phyloP scores from a whole-genome alignment of 208 protist species.

The Strigomonas culicis region DNA sequence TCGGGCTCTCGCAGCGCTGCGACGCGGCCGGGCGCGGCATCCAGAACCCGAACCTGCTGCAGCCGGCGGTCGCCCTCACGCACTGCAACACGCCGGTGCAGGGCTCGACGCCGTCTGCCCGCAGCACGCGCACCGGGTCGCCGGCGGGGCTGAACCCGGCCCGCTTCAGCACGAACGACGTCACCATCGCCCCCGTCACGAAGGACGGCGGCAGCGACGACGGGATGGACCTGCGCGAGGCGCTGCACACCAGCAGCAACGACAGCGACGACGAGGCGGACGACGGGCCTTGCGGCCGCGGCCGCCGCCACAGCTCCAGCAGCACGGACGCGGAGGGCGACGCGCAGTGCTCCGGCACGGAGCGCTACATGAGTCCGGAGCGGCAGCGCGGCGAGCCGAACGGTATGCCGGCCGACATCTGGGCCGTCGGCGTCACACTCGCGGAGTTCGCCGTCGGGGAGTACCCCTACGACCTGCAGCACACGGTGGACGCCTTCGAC shows the following conservation, averaged over 20 bases:
- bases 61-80: slow-evolving; percentile 20
- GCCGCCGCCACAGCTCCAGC: too few relatives aligned
- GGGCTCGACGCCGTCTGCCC: slow-evolving; percentile 11
- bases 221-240: background rate
- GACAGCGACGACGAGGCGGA: background rate
- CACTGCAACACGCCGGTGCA: slow-evolving; percentile 29
- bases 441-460: slow-evolving; percentile 82
- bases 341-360: slow-evolving; percentile 81
- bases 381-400: slow-evolving; percentile 75
- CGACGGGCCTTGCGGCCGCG: too few relatives aligned
- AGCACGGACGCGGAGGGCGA: too few relatives aligned
- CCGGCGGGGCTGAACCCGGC: background rate
- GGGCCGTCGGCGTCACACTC: slow-evolving; percentile 86
- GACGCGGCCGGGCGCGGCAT: slow-evolving; percentile 22
- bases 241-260: background rate
- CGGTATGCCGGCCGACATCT: slow-evolving; percentile 80
- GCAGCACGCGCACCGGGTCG: background rate
- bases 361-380: slow-evolving; percentile 90
- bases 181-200: background rate
- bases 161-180: too few relatives aligned
- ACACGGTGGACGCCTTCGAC: slow-evolving; percentile 69
- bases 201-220: background rate
- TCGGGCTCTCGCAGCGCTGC: slow-evolving; percentile 89
- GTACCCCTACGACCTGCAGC: slow-evolving; percentile 69
- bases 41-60: slow-evolving; percentile 17